Percentiles rank a stretch among this genome's conserved stretches.
Conservation (phyloP, 2,329 filamentous ascomycete species). For the Davidsoniella eucalypti region DNA sequence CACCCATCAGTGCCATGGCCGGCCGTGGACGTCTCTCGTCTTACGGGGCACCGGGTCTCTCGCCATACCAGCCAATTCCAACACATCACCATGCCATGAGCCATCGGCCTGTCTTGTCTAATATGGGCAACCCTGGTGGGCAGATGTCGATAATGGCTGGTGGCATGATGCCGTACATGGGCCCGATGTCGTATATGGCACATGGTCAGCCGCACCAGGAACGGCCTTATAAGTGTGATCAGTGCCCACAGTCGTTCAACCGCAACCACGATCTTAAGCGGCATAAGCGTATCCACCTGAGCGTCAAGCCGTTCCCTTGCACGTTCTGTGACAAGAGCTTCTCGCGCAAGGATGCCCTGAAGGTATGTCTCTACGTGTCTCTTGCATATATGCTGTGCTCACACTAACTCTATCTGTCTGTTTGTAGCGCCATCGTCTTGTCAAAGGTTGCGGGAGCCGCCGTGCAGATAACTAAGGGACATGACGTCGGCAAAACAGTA, state of each 20-base stretch:
- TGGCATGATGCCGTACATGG: conserved; percentile 28
- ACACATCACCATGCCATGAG: conserved; percentile 3
- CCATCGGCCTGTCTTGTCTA: conserved; percentile 61
- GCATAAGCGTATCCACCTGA: conserved; percentile 86
- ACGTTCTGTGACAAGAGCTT: conserved; percentile 89
- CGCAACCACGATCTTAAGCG: conserved; percentile 91
- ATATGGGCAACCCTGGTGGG: conserved; percentile 55
- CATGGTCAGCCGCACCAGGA: conserved; percentile 37
- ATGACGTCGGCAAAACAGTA: not conserved
- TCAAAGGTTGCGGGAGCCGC: conserved; percentile 41
- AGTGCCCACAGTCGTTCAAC: conserved; percentile 87
- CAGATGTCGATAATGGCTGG: conserved; percentile 55
- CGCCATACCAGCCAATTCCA: not conserved
- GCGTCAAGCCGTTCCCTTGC: conserved; percentile 91
- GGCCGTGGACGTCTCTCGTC: conserved; percentile 3
- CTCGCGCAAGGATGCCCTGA: conserved; percentile 87
- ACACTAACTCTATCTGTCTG: conserved; percentile 1
- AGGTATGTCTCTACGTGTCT: conserved; percentile 42
- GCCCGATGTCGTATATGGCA: conserved; percentile 34
- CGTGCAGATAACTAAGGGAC: not conserved
- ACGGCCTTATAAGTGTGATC: conserved; percentile 85
- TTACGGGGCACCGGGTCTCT: not conserved
- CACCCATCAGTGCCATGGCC: not conserved
- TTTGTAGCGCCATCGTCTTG: conserved; percentile 41
- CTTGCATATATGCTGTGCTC: not conserved